Evolutionary conservation across 768 basidiomycete species (phyloP).

Genomic region (Dendrothele bispora): DNA sequence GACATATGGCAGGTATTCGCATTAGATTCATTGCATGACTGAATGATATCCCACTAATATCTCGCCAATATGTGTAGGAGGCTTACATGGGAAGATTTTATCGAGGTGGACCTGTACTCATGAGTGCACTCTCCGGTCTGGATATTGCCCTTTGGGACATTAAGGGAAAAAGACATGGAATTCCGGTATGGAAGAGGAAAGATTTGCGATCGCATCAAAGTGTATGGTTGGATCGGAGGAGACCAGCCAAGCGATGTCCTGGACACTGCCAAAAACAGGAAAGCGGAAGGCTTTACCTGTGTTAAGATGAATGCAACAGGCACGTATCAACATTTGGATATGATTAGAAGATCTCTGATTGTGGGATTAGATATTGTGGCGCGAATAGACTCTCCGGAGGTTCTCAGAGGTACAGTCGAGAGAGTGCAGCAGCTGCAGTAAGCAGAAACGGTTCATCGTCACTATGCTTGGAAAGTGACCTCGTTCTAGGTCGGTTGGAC

Average conservation of each 20-base stretch:
- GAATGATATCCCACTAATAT: too few relatives aligned
- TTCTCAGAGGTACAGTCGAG: conserved; percentile 48
- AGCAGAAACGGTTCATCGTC: conserved; percentile 12
- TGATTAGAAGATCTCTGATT: background rate
- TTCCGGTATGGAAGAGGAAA: conserved; percentile 67
- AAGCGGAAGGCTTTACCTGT: conserved; percentile 63
- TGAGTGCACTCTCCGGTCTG: conserved; percentile 58
- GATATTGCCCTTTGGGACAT: conserved; percentile 79
- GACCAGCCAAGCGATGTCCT: conserved; percentile 53
- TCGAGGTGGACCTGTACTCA: background rate
- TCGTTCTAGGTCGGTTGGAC: conserved; percentile 36
- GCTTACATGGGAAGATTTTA: too few relatives aligned
- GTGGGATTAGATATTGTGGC: conserved; percentile 28
- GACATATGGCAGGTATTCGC: conserved; percentile 82
- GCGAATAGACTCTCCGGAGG: conserved; percentile 63
- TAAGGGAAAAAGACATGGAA: conserved; percentile 75
- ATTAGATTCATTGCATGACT: too few relatives aligned
- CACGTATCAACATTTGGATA: conserved; percentile 17
- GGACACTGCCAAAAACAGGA: conserved; percentile 50
- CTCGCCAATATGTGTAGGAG: too few relatives aligned
- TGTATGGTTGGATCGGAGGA: conserved; percentile 64
- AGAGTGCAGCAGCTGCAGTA: conserved; percentile 52
- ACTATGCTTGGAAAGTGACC: too few relatives aligned
- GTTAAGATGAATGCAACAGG: conserved; percentile 75
- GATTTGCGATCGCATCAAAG: conserved; percentile 57